phyloP scores from a whole-genome alignment of 345 rosid species.

The Brassica rapa region DNA sequence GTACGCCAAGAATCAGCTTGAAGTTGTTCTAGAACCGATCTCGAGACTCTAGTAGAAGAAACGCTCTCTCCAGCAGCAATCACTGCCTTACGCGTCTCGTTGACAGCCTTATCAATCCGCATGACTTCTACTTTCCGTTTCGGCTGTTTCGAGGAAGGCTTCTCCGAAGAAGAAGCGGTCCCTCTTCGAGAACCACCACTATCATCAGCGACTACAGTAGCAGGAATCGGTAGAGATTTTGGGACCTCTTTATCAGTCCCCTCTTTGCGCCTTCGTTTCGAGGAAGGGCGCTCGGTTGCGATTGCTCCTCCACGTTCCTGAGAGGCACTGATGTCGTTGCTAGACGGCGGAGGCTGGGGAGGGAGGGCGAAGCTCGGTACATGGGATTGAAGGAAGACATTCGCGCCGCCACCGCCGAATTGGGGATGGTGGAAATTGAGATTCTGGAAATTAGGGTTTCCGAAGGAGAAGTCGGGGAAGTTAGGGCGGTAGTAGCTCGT shows the following conservation, averaged over 20 bases:
- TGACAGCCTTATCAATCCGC: slow-evolving; percentile 51
- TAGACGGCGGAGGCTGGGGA: slow-evolving; percentile 20
- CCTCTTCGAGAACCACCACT: slow-evolving; percentile 26
- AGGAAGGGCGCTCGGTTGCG: slow-evolving; percentile 11
- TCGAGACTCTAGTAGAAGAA: slow-evolving; percentile 63
- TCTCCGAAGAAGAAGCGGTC: slow-evolving; percentile 23
- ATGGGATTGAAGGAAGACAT: slow-evolving; percentile 35
- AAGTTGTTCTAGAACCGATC: slow-evolving; percentile 47
- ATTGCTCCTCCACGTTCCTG: slow-evolving; percentile 20
- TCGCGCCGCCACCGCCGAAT: slow-evolving; percentile 21
- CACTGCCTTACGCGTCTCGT: slow-evolving; percentile 46
- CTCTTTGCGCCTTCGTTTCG: slow-evolving; percentile 32
- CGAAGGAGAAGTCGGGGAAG: slow-evolving; percentile 37
- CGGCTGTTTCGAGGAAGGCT: slow-evolving; percentile 22
- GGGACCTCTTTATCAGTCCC: slow-evolving; percentile 47
- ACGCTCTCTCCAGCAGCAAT: slow-evolving; percentile 58
- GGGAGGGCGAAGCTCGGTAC: slow-evolving; percentile 28
- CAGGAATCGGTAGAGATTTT: slow-evolving; percentile 19
- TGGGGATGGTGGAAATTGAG: slow-evolving; percentile 38
- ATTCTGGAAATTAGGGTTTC: slow-evolving; percentile 41
- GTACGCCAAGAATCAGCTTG: slow-evolving; percentile 73
- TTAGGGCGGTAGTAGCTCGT: slow-evolving; percentile 38
- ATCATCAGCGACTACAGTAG: slow-evolving; percentile 10
- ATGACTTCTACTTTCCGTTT: slow-evolving; percentile 30
- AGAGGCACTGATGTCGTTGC: slow-evolving; percentile 7